Percentiles rank a stretch among this genome's conserved stretches.
Evolutionary conservation across 768 basidiomycete genomes (phyloP).

Genomic region (Boletus tomentosulus): DNA sequence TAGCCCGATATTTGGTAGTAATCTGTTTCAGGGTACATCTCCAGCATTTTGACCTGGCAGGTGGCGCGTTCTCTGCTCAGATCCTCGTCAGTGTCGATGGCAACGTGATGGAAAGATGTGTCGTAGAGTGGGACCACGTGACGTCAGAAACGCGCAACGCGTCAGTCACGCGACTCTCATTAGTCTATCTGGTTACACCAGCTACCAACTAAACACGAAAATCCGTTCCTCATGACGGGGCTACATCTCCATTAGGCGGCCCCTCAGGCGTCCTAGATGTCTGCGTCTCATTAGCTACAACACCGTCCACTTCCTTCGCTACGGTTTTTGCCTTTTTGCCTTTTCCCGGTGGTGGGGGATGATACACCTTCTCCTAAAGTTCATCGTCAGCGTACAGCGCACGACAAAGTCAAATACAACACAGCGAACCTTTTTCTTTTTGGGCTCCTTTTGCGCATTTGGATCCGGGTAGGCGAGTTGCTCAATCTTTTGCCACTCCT

Average conservation of each 20-base stretch:
- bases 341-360: slow-evolving; percentile 78
- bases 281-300: background rate
- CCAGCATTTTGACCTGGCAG: slow-evolving; percentile 2
- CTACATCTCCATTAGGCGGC: slow-evolving; percentile 8
- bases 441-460: slow-evolving; percentile 55
- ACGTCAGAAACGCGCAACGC: background rate
- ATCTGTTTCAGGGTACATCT: slow-evolving; percentile 3
- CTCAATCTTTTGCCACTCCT: slow-evolving; percentile 78
- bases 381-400: background rate
- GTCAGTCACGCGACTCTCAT: slow-evolving; percentile 1
- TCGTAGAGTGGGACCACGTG: background rate
- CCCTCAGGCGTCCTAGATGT: background rate
- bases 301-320: slow-evolving; percentile 7
- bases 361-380: slow-evolving; percentile 70
- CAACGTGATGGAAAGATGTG: background rate
- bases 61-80: background rate
- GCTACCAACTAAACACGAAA: too few relatives aligned
- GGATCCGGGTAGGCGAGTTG: slow-evolving; percentile 82
- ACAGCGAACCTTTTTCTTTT: slow-evolving; percentile 51
- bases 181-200: background rate
- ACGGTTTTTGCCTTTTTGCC: slow-evolving; percentile 46
- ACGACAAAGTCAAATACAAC: background rate
- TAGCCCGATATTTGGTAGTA: slow-evolving; percentile 30
- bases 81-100: background rate
- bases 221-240: background rate